Percentiles rank a stretch among this genome's conserved stretches.
Evolutionary conservation across 1,139 yeast species (phyloP).

Genomic region (Hyphopichia wangnamkhiaoensis): DNA sequence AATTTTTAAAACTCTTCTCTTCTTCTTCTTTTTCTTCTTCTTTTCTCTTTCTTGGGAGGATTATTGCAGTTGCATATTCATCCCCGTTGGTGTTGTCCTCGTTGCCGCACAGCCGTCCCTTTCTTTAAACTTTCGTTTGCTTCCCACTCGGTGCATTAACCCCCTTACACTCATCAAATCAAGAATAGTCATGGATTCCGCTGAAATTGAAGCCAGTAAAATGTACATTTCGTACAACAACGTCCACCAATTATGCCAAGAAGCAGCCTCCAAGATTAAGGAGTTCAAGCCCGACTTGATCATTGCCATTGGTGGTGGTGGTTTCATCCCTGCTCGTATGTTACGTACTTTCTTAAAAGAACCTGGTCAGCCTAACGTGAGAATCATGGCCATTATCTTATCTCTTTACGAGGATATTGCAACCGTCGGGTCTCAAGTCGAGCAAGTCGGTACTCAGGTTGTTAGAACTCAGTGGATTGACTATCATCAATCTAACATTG

Average conservation of each 20-base stretch:
- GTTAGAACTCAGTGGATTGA: conserved; percentile 96
- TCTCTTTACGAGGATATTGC: conserved; percentile 85
- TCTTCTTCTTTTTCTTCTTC: conserved; percentile 10
- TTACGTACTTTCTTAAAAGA: conserved; percentile 86
- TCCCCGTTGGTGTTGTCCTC: neutral
- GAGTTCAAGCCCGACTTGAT: conserved; percentile 79
- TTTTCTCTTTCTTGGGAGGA: neutral
- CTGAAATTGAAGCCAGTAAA: conserved; percentile 48
- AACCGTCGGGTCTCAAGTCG: conserved; percentile 57
- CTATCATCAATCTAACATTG: conserved; percentile 63
- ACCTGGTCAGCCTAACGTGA: conserved; percentile 83
- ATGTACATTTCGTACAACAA: conserved; percentile 88
- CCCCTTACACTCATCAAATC: too few species aligned
- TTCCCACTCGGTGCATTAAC: too few species aligned
- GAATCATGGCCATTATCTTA: conserved; percentile 91
- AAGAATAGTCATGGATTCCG: conserved; percentile 38
- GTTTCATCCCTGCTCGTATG: conserved; percentile 95
- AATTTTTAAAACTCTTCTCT: conserved; percentile 2
- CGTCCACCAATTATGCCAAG: conserved; percentile 90
- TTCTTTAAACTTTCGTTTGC: too few species aligned
- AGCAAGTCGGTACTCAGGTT: conserved; percentile 78
- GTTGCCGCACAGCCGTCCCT: too few species aligned
- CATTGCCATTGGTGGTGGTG: conserved; percentile 93
- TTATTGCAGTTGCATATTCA: neutral
- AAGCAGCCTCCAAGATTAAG: conserved; percentile 71